phyloP scores from a whole-genome alignment of 164 flowering plant genomes.

The Vitis cinerea region DNA sequence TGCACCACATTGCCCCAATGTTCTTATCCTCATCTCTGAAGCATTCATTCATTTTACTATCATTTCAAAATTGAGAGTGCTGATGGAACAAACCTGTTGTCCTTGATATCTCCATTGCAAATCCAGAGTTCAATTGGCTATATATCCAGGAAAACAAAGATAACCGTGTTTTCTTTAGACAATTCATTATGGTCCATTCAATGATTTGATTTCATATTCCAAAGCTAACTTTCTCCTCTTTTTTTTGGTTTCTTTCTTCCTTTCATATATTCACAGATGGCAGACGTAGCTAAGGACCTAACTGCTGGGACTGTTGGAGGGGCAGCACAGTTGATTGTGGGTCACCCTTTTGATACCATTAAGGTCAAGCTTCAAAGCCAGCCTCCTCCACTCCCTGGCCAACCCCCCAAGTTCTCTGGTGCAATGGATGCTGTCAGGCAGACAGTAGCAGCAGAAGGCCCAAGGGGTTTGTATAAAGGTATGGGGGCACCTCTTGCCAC shows the following conservation, averaged over 20 bases:
- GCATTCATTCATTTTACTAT: too few species aligned
- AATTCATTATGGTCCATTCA: neutral
- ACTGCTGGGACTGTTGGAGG: slow-evolving; percentile 94
- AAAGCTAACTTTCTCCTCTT: neutral
- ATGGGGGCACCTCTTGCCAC: slow-evolving; percentile 99
- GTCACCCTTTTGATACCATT: slow-evolving; percentile 98
- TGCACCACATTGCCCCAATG: neutral
- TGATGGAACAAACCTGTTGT: too few species aligned
- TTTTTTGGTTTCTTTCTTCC: neutral
- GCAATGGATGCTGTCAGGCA: slow-evolving; percentile 94
- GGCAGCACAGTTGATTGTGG: slow-evolving; percentile 81
- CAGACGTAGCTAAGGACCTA: slow-evolving; percentile 90
- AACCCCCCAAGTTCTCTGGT: slow-evolving; percentile 70
- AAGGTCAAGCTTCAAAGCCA: slow-evolving; percentile 99
- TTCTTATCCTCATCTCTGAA: neutral
- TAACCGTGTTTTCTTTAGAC: neutral
- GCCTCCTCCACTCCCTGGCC: slow-evolving; percentile 88
- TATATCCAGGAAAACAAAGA: neutral
- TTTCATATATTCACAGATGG: slow-evolving; percentile 51
- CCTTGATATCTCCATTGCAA: neutral
- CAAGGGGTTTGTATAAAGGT: slow-evolving; percentile 84
- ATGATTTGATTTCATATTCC: neutral
- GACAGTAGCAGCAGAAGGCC: slow-evolving; percentile 87
- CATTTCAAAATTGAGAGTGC: too few species aligned
- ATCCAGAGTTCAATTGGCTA: neutral